Base-by-base conservation (phyloP, 148 eudicot species). In the Rhododendron williamsianum region DNA sequence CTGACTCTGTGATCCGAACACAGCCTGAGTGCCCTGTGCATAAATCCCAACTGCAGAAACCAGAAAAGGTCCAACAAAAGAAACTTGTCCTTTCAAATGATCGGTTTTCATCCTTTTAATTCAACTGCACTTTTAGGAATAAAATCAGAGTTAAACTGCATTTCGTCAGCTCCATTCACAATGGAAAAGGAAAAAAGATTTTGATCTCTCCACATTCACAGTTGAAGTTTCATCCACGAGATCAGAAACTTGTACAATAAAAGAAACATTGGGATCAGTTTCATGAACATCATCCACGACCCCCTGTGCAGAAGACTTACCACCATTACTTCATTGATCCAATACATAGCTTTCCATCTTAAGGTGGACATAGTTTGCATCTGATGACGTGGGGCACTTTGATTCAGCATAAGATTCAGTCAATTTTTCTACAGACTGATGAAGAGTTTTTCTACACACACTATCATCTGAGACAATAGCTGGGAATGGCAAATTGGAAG, bases 391-490 rank as follows among this genome's bases (percentile, higher is more conserved):
- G 25, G 77, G 38, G 19, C 78, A 76, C 56, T 82, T 83, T 69
- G 15, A 86, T 33, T 86, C 84, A 78, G 81, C 80, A 84, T 82
- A 54, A 46, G 80, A 74, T 87, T 86, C 87, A 9, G 49, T 65
- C 18, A 78, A 36, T 16, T 63, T 85, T 71, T 88, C 82, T 43
- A 69, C 84, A 11, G 81, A 30, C 33, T 43, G 71, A n/a, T 9
- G 16, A 69, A 82, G 84, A 85, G 85, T 43, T 85, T 83, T 16
- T 76, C 69, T 23, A 35, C 51, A 41, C 23, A 52, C 84, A 25
- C 15, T 87, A 76, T 76, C 91, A 86, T 87, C 81, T 19, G 81
- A 76, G 73, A 87, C 85, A 73, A 80, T 78, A 49, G 30, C 83
- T 19, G 88, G 84, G 51, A 36, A 81, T 83, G 86, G 88, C 54